Percentiles rank a stretch among this genome's conserved stretches.
phyloP scores from a whole-genome alignment of 2,329 filamentous ascomycete species.

The Ophiocordyceps polyrhachis-furcata region DNA sequence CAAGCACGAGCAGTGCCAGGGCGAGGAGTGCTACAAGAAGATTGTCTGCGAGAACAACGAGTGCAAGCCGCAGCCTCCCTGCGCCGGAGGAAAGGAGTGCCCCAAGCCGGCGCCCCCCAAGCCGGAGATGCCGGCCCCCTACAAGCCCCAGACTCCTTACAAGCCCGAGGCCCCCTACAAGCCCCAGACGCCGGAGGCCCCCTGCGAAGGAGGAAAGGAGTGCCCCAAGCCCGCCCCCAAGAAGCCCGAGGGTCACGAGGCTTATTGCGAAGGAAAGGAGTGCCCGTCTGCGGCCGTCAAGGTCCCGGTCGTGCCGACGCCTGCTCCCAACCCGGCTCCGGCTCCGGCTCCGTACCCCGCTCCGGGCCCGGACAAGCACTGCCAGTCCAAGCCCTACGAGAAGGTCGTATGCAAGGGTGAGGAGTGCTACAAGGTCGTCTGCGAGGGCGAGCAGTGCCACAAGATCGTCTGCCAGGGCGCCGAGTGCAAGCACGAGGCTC shows the following conservation, averaged over 20 bases:
- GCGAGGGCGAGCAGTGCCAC: conserved; percentile 2
- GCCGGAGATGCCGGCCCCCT: neutral
- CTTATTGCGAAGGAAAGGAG: too few relatives aligned
- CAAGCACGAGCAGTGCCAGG: conserved; percentile 12
- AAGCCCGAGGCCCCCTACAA: neutral
- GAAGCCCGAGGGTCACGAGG: too few relatives aligned
- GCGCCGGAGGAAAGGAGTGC: conserved; percentile 4
- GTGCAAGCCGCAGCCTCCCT: conserved; percentile 9
- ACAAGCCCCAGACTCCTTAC: neutral
- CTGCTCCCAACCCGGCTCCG: neutral
- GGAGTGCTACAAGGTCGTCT: conserved; percentile 1
- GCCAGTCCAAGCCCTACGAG: neutral
- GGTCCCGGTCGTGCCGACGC: neutral
- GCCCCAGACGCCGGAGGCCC: neutral
- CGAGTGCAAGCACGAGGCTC: neutral
- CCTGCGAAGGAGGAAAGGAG: neutral
- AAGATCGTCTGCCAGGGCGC: neutral
- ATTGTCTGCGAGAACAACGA: conserved; percentile 9
- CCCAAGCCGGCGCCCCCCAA: conserved; percentile 4
- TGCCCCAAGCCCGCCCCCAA: neutral
- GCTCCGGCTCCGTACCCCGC: neutral
- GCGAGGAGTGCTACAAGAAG: conserved; percentile 13
- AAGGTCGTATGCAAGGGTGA: neutral
- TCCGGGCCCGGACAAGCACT: neutral
- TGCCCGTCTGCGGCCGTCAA: neutral